Percentiles rank a stretch among this genome's conserved stretches.
These are phyloP conservation scores for Albugo candida DNA, from an alignment of 352 stramenopile genomes.

Conservation along the genomic window DNA sequence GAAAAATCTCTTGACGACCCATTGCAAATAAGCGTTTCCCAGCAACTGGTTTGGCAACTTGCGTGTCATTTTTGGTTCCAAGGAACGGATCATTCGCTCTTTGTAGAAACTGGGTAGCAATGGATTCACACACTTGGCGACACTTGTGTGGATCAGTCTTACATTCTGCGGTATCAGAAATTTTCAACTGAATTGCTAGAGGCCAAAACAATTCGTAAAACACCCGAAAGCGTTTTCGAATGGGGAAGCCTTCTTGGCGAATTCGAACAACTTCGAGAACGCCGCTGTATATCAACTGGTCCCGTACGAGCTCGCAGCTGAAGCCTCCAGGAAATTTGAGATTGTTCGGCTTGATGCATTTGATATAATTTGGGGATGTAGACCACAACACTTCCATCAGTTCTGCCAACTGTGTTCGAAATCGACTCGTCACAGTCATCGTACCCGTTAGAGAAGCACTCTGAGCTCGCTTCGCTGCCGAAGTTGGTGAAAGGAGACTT, in stretches of 20 bases:
- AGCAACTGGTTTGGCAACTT: not conserved
- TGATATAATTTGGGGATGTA: constrained; percentile 87
- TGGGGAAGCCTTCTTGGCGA: constrained; percentile 80
- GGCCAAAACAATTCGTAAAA: constrained; percentile 61
- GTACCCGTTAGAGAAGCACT: constrained; percentile 40
- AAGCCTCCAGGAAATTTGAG: constrained; percentile 81
- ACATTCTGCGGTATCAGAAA: constrained; percentile 5
- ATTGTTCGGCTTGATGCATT: constrained; percentile 91
- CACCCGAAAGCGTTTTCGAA: constrained; percentile 51
- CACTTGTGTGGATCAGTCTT: not conserved
- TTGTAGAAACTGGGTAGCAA: constrained; percentile 29
- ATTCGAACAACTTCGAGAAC: constrained; percentile 87
- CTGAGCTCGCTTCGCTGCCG: constrained; percentile 14
- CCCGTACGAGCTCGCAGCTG: constrained; percentile 70
- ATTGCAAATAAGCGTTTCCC: constrained; percentile 38
- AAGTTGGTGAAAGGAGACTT: not conserved
- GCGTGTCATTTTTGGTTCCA: not conserved
- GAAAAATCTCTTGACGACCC: constrained; percentile 47
- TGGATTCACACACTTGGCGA: constrained; percentile 22
- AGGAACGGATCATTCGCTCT: not conserved
- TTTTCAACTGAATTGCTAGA: constrained; percentile 13
- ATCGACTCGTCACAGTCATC: constrained; percentile 46
- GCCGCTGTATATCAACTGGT: constrained; percentile 83
- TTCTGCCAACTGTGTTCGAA: constrained; percentile 53
- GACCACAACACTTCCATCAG: constrained; percentile 68